These are phyloP conservation scores for Aschersonia sp. DNA, from an alignment of 2,329 filamentous ascomycete genomes.

Conservation along the genomic window DNA sequence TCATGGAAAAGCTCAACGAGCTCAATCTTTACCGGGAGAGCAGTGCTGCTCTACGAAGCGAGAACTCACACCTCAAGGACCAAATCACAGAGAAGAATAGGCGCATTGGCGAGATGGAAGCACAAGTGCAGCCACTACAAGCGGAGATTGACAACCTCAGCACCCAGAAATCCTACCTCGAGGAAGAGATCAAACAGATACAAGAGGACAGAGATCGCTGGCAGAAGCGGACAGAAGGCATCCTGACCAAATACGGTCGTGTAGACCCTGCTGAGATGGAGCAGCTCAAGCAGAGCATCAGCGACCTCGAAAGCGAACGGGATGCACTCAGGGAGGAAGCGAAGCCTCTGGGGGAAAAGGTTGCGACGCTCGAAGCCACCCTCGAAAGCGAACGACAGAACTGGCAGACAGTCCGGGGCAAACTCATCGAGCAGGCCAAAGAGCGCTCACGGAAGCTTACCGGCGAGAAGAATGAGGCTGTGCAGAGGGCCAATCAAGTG, in stretches of 20 bases:
- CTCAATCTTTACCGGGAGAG: conserved; percentile 93
- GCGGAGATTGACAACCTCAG: conserved; percentile 69
- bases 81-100: conserved; percentile 61
- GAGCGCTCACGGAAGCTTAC: conserved; percentile 39
- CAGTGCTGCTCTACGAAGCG: conserved; percentile 77
- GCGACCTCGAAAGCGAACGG: conserved; percentile 49
- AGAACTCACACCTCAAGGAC: conserved; percentile 64
- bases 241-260: conserved; percentile 89
- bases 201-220: conserved; percentile 87
- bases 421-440: conserved; percentile 48
- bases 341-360: conserved; percentile 35
- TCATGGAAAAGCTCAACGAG: conserved; percentile 91
- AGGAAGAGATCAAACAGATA: conserved; percentile 77
- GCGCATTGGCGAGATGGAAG: conserved; percentile 60
- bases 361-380: conserved; percentile 34
- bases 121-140: conserved; percentile 69
- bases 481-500: conserved; percentile 35
- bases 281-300: conserved; percentile 66
- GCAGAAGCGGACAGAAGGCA: conserved; percentile 92
- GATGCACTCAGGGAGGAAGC: conserved; percentile 37
- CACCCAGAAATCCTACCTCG: conserved; percentile 63
- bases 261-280: conserved; percentile 90
- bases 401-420: conserved; percentile 37
- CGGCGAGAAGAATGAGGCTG: conserved; percentile 36
- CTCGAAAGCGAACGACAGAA: conserved; percentile 39